Conservation (phyloP, 2,329 filamentous ascomycete genomes). For the Fusarium beomiforme region DNA sequence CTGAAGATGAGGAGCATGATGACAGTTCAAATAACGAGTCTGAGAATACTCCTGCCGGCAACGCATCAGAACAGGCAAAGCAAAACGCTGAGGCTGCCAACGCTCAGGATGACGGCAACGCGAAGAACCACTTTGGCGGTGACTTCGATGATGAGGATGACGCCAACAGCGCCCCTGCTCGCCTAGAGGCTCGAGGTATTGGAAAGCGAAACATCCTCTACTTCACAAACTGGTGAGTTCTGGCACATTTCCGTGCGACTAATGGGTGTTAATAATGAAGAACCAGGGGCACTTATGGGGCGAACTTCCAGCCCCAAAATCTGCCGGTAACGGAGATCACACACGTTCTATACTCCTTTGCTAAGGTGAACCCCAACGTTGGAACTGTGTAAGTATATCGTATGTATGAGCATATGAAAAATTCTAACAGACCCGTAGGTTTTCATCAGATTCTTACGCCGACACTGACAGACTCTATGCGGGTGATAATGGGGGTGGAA, state of each 20-base stretch:
- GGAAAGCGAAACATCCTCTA: conserved; percentile 57
- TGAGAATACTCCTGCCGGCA: not conserved
- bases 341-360: conserved; percentile 74
- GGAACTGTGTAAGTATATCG: conserved; percentile 57
- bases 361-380: conserved; percentile 53
- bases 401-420: too few relatives aligned
- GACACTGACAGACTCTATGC: conserved; percentile 75
- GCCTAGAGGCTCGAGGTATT: conserved; percentile 24
- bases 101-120: not conserved
- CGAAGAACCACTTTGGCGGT: conserved; percentile 20
- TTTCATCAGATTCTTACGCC: conserved; percentile 49
- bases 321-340: conserved; percentile 76
- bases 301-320: conserved; percentile 76
- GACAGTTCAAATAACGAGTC: not conserved
- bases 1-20: conserved; percentile 3
- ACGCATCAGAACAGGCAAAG: not conserved
- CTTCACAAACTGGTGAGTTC: conserved; percentile 63
- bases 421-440: not conserved
- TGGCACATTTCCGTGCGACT: not conserved
- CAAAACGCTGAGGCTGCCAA: not conserved
- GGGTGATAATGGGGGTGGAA: conserved; percentile 69
- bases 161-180: conserved; percentile 4
- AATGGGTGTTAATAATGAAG: conserved; percentile 42
- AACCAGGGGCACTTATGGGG: conserved; percentile 73
- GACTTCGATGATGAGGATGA: conserved; percentile 17